phyloP scores from a whole-genome alignment of 2,329 filamentous ascomycete genomes.

The Sclerotinia borealis region DNA sequence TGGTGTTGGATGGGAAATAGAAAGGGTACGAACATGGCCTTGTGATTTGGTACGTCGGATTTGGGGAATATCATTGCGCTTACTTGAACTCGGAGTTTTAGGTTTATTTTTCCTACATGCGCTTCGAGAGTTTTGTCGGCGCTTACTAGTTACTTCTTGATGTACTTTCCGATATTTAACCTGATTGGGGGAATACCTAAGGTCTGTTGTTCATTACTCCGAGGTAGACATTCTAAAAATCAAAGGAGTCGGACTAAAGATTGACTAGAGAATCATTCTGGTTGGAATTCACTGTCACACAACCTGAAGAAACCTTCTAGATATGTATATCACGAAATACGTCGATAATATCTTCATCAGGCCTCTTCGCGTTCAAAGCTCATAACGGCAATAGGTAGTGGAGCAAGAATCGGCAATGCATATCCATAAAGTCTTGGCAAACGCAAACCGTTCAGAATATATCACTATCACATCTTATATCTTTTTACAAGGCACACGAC shows the following conservation, averaged over 20 bases:
- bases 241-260: not conserved
- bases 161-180: not conserved
- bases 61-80: not conserved
- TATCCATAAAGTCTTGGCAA: not conserved
- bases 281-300: not conserved
- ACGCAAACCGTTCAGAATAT: not conserved
- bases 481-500: not conserved
- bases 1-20: not conserved
- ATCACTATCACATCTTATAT: constrained; percentile 6
- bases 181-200: not conserved
- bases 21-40: not conserved
- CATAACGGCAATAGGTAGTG: not conserved
- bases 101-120: not conserved
- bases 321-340: not conserved
- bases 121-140: not conserved
- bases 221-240: too few species aligned
- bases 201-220: not conserved
- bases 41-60: not conserved
- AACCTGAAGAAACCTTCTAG: not conserved
- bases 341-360: not conserved
- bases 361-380: not conserved
- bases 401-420: not conserved
- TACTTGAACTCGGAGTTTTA: not conserved
- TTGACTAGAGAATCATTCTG: not conserved
- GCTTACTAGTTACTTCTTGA: not conserved